Percentiles rank a stretch among this genome's conserved stretches.
Evolutionary conservation across 176 grass and related monocot genomes (phyloP).

Genomic region (Eremochloa ophiuroides): DNA sequence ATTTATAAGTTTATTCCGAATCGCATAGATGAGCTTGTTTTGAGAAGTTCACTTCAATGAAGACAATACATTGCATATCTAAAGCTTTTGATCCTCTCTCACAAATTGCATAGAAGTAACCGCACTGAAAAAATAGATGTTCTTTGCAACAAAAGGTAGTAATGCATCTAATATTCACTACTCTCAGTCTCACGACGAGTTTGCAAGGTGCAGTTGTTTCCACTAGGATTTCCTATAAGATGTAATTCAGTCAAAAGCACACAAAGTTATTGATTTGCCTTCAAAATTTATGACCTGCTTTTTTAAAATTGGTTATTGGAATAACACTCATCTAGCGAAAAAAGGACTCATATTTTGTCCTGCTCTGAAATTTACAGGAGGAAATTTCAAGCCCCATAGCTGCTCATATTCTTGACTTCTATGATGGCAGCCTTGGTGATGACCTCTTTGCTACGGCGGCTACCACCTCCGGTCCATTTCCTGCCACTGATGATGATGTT

Average conservation of each 20-base stretch:
- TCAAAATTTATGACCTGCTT: background rate
- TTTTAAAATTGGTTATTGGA: background rate
- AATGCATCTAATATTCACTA: background rate
- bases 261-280: background rate
- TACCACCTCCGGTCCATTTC: constrained; percentile 23
- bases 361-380: constrained; percentile 52
- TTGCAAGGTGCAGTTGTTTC: background rate
- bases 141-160: background rate
- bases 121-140: background rate
- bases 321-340: background rate
- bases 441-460: constrained; percentile 46
- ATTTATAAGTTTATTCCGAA: constrained; percentile 3
- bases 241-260: background rate
- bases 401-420: constrained; percentile 75
- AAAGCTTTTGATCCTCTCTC: background rate
- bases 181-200: background rate
- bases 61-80: background rate
- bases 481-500: constrained; percentile 43
- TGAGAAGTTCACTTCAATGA: constrained; percentile 17
- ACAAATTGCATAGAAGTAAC: constrained; percentile 1
- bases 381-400: constrained; percentile 82
- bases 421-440: constrained; percentile 46
- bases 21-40: background rate
- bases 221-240: background rate
- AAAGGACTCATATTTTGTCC: background rate